Percentiles rank a stretch among this genome's conserved stretches.
Evolutionary conservation across 257 asterid genomes (phyloP).

Genomic region (Ocimum tenuiflorum): DNA sequence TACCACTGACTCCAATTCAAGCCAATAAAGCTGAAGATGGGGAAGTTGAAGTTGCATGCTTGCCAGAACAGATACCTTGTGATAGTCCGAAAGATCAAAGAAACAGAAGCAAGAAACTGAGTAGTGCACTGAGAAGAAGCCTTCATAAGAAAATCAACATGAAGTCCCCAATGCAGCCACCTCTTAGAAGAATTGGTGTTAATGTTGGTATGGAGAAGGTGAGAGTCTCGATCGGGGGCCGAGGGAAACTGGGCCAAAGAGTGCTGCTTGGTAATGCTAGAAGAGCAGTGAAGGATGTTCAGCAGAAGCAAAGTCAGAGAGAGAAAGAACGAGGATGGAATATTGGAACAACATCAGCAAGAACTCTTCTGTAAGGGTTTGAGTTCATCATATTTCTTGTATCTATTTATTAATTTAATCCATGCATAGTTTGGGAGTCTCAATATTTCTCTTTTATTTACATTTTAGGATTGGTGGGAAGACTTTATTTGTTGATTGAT

Average conservation of each 20-base stretch:
- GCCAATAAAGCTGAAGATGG: conserved; percentile 30
- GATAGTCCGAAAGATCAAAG: conserved; percentile 59
- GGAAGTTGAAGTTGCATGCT: conserved; percentile 30
- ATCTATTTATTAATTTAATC: conserved; percentile 19
- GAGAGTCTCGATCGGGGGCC: conserved; percentile 77
- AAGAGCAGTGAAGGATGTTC: conserved; percentile 53
- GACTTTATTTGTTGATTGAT: conserved; percentile 21
- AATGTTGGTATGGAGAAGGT: conserved; percentile 84
- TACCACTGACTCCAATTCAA: conserved; percentile 47
- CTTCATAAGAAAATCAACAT: conserved; percentile 55
- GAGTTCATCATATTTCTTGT: conserved; percentile 2
- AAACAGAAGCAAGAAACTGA: conserved; percentile 43
- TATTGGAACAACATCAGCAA: conserved; percentile 51
- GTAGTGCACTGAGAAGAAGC: conserved; percentile 52
- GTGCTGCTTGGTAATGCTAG: conserved; percentile 52
- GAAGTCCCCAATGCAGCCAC: conserved; percentile 65
- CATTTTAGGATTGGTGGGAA: neutral
- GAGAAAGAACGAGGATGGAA: conserved; percentile 93
- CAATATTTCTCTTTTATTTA: neutral
- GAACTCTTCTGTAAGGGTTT: conserved; percentile 40
- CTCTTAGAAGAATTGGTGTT: conserved; percentile 53
- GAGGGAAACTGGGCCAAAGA: conserved; percentile 64
- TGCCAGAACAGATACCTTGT: conserved; percentile 39
- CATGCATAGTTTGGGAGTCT: conserved; percentile 9
- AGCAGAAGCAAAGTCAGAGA: conserved; percentile 50